Percentiles rank a stretch among this genome's conserved stretches.
Evolutionary conservation across 257 asterid species (phyloP).

Genomic region (Solanum piurae): DNA sequence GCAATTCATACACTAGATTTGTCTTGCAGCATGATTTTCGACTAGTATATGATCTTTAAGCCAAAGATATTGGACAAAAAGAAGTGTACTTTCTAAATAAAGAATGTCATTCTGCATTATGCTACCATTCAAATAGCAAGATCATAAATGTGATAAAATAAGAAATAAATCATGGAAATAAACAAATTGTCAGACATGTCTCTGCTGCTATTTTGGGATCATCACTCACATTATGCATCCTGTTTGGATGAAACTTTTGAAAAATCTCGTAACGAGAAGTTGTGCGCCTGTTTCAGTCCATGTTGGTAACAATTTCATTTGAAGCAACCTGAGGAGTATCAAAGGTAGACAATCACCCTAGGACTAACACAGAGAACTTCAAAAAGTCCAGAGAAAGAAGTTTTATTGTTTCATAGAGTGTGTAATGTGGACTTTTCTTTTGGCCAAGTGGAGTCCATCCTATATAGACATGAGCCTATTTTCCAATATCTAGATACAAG

Average conservation of each 20-base stretch:
- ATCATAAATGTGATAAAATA: too few relatives aligned
- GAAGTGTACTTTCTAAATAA: not conserved
- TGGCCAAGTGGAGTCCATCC: too few relatives aligned
- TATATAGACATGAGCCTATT: too few relatives aligned
- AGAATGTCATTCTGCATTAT: not conserved
- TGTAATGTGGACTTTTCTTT: too few relatives aligned
- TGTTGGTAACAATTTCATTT: constrained; percentile 42
- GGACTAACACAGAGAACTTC: too few relatives aligned
- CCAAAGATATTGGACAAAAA: not conserved
- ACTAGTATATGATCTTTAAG: too few relatives aligned
- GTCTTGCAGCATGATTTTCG: too few relatives aligned
- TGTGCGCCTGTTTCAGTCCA: constrained; percentile 82
- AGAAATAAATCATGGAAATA: not conserved
- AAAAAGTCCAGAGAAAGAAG: too few relatives aligned
- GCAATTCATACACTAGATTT: too few relatives aligned
- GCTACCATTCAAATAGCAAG: not conserved
- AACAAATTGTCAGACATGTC: not conserved
- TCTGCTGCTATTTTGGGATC: not conserved
- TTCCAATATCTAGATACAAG: too few relatives aligned
- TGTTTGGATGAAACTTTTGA: constrained; percentile 36
- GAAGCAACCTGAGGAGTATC: constrained; percentile 54
- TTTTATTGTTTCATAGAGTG: too few relatives aligned
- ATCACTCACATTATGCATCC: constrained; percentile 63
- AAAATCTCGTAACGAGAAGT: constrained; percentile 47
- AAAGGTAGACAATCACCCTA: not conserved